Base-by-base conservation (phyloP, 1,284 basidiomycete species). In the Trametes hirsuta region DNA sequence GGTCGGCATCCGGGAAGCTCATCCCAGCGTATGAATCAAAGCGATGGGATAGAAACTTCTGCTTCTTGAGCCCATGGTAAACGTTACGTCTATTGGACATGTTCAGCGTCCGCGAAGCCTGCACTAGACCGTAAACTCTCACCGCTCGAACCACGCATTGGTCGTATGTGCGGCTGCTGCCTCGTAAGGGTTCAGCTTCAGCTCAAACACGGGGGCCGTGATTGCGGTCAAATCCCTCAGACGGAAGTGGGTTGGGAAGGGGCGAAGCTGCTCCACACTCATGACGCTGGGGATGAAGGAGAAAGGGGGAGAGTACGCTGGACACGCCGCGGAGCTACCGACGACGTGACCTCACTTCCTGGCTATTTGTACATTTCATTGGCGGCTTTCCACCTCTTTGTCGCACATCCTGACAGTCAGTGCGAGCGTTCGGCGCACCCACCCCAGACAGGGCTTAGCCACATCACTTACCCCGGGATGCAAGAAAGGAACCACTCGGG, bases 21-120 rank as follows among this genome's bases (percentile, higher is more conserved):
- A 81, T 72, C 14, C 76, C 74, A 5, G 78, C 77, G 57, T 79
- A 80, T 4, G 77, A 68, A 53, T 79, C 79, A 58, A 81, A 80
- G 35, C 63, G 54, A 42, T 69, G 64, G 12, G 66, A 67, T 3
- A 69, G 52, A 48, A 69, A 69, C 34, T 55, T 63, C 51, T 52
- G 51, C 52, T 67, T 61, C 59, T 67, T 69, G 11, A 54, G 24
- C 15, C 62, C 63, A 39, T 60, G 53, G 53, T 69, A 69, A 12
- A 69, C 68, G 14, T 64, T 64, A 1, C 55, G 57, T 44, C 68
- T 69, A 47, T 30, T 21, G 21, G 10, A 5, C 24, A 35, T 34
- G 36, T 8, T 39, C 15, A 14, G 21, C 22, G 30, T 18, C n/a
- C 40, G 39, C 22, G 12, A 12, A 8, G 37, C 22, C 36, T 15